Evolutionary conservation across 768 basidiomycete genomes (phyloP), one percentile per base, ranked within the genome.

Genomic region (Tylopilus cervinicoccineus): DNA sequence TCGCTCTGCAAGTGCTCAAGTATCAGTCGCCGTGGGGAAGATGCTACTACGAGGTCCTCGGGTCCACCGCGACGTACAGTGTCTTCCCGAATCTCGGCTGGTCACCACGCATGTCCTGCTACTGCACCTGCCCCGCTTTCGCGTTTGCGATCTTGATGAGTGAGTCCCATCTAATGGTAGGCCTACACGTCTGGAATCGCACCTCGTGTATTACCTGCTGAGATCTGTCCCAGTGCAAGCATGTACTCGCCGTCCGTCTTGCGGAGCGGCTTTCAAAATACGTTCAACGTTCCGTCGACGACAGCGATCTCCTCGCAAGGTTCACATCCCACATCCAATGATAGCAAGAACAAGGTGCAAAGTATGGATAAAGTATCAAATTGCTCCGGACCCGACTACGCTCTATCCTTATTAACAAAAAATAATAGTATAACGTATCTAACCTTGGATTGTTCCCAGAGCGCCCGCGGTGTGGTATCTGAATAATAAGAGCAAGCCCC

Each of bases 101-200:
- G 40, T 60, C 72, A 11, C 58, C 65, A 19, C 66, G 70, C 5
- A 53, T 58, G 28, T 71, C 77, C 11, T 75, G 75, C 51, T 88
- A 82, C 52, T 91, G 89, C 63, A 77, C 83, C 13, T 92, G 88
- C 57, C 84, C 86, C 3, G 80, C 89, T 0, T 91, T 88, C 58
- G 65, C 78, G 5, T 81, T 78, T 49, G 73, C 78, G 6, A 84
- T 87, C 16, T 65, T 91, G 28, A 67, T 77, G 40, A 72, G 78
- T 16, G 75, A 76, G 38, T 75, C 78, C 2, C 80, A 88, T 59
- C 58, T 81, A 17, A 83, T 86, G 84, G 89, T 85, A 47, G 27
- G 69, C 45, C 33, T 44, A 20, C 32, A 14, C 31, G 38, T 44
- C 13, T 40, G 8, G 26, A 20, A 23, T 12, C 11, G 29, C 22